Evolutionary conservation across 2,329 filamentous ascomycete genomes (phyloP), one percentile per base, ranked within the genome.

Genomic region (Claviceps paspali): DNA sequence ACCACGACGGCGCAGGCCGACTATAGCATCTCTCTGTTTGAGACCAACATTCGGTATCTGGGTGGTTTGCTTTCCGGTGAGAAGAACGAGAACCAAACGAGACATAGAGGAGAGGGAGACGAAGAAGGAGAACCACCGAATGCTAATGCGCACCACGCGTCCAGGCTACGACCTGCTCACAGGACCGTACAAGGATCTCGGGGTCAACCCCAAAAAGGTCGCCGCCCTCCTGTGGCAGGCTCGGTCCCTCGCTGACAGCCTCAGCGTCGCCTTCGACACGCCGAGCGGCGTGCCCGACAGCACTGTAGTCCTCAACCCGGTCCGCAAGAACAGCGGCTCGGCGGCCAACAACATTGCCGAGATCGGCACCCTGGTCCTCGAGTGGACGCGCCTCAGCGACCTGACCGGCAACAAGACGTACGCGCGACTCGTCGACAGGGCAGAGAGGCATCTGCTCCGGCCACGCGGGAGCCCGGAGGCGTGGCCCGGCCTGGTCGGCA

Each of bases 11-110:
- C 44, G 4, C 39, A 43, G 35, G 37, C 35, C 3, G 49, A 64
- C 2, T 56, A 64, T 2, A 57, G 64, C 8, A 75, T 93, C 34
- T 88, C 80, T 27, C 59, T 94, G 6, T 94, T 94, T 49, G 86
- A 94, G 59, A 92, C 84, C 0, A 94, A 83, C 0, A 93, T 94
- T 50, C 77, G 86, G 21, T 93, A 93, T 49, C 61, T 94, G 1
- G 86, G 74, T 8, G 86, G 85, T 12, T 66, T 94, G 48, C 52
- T 94, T 7, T 82, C 85, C 2, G 82, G 78, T 70, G 45, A 15
- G 47, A 3, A 9, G 4, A 9, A 9, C 4, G 6, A 22, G 17
- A 9, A 19, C 2, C 5, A 6, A 2, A 18, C 17, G 8, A 17
- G 8, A 17, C 14, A 17, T 10, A 18, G 14, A 11, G 4, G 12